These are phyloP conservation scores for Beta vulgaris DNA, from an alignment of 148 eudicot genomes.

Conservation along the genomic window DNA sequence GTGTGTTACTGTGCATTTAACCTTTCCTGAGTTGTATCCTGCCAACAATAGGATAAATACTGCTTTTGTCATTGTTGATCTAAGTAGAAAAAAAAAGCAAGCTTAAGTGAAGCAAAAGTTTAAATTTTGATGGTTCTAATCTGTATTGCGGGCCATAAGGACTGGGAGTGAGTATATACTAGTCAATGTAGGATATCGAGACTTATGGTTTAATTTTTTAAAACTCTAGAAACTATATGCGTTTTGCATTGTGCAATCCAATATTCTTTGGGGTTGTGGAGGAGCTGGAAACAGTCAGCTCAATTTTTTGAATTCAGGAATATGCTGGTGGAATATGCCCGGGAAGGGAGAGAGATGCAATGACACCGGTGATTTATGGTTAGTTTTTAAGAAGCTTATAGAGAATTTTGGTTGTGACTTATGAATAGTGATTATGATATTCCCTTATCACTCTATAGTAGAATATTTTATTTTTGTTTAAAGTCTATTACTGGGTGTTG, in stretches of 20 bases:
- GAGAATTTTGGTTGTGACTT: not conserved
- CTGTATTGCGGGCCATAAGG: not conserved
- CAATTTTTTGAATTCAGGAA: not conserved
- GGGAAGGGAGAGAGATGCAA: not conserved
- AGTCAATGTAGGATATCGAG: not conserved
- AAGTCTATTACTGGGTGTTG: not conserved
- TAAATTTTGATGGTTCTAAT: too few relatives aligned
- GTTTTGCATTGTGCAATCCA: too few relatives aligned
- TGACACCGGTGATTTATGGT: too few relatives aligned
- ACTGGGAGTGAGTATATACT: not conserved
- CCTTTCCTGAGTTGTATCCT: too few relatives aligned
- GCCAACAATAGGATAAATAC: too few relatives aligned
- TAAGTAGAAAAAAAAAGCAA: too few relatives aligned
- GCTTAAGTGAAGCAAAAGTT: too few relatives aligned
- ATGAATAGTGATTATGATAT: not conserved
- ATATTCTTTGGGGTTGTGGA: not conserved
- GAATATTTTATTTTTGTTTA: too few relatives aligned
- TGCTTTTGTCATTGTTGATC: too few relatives aligned
- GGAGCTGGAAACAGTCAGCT: not conserved
- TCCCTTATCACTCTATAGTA: not conserved
- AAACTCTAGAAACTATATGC: not conserved
- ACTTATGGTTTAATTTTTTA: not conserved
- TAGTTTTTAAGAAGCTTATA: too few relatives aligned
- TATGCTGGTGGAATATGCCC: not conserved
- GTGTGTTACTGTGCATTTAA: too few relatives aligned